phyloP scores from a whole-genome alignment of 1,139 yeast genomes.

The Candida sojae region DNA sequence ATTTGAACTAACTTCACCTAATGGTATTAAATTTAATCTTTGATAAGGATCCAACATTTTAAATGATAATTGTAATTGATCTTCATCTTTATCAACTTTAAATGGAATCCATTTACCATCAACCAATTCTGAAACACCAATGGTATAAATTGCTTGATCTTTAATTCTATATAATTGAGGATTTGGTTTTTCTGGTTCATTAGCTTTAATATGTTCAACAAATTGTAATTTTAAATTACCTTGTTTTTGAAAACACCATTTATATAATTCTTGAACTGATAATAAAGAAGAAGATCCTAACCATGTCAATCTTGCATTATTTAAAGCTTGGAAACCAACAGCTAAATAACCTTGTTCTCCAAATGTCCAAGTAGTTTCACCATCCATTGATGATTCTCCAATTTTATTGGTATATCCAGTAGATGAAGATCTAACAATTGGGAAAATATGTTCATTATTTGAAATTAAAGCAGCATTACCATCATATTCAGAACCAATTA shows the following conservation, averaged over 20 bases:
- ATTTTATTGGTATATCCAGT: slow-evolving; percentile 61
- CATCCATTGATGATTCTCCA: slow-evolving; percentile 30
- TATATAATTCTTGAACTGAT: slow-evolving; percentile 48
- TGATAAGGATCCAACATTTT: slow-evolving; percentile 95
- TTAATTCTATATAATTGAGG: slow-evolving; percentile 66
- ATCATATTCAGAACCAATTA: slow-evolving; percentile 24
- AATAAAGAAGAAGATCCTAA: slow-evolving; percentile 66
- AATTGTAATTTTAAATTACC: slow-evolving; percentile 61
- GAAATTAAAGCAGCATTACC: slow-evolving; percentile 45
- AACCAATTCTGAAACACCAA: slow-evolving; percentile 67
- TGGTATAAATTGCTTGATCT: slow-evolving; percentile 64
- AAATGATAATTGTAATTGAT: slow-evolving; percentile 78
- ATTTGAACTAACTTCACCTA: slow-evolving; percentile 41
- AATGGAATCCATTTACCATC: slow-evolving; percentile 72
- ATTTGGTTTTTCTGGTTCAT: slow-evolving; percentile 38
- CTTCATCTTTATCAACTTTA: slow-evolving; percentile 39
- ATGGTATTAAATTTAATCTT: slow-evolving; percentile 59
- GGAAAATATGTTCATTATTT: slow-evolving; percentile 64
- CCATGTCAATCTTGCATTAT: slow-evolving; percentile 83
- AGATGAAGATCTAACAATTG: slow-evolving; percentile 67
- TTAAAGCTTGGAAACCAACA: slow-evolving; percentile 80
- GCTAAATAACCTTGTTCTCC: slow-evolving; percentile 80
- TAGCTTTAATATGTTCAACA: slow-evolving; percentile 54
- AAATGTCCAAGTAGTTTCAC: slow-evolving; percentile 69
- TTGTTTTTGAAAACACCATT: slow-evolving; percentile 78